A percentile compares a stretch with the other conserved stretches of the same genome.
Conservation (phyloP, 192 early-diverging fungal genomes). For the Obelidium mucronatum region DNA sequence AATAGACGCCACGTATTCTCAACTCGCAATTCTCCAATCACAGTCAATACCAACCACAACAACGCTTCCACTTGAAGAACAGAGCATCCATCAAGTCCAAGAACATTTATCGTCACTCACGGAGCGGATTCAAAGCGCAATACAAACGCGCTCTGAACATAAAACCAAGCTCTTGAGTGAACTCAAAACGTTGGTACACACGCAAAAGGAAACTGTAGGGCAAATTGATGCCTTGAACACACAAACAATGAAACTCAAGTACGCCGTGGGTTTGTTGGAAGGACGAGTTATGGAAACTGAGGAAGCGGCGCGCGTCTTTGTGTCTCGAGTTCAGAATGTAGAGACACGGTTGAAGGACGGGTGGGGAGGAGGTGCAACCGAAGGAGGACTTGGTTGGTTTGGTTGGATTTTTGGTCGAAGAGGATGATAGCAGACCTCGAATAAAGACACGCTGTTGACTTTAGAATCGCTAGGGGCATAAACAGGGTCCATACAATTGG, state of each 20-base stretch:
- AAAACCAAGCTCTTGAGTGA: background rate
- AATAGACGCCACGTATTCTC: background rate
- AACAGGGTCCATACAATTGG: no score
- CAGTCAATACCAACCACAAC: background rate
- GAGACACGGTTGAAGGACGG: conserved; percentile 7
- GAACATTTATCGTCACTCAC: background rate
- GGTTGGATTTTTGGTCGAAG: no score
- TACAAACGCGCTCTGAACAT: conserved; percentile 1
- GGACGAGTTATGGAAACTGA: conserved; percentile 18
- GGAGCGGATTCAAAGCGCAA: background rate
- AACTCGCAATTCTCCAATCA: background rate
- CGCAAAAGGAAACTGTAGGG: background rate
- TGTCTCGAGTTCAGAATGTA: background rate
- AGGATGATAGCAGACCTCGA: no score
- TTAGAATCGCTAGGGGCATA: no score
- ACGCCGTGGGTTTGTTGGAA: conserved; percentile 28
- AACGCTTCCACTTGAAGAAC: background rate
- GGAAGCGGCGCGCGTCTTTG: conserved; percentile 13
- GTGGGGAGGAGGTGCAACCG: no score
- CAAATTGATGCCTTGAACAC: conserved; percentile 5
- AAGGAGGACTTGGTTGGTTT: no score
- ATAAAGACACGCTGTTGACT: no score
- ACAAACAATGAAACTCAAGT: conserved; percentile 20
- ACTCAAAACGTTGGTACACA: background rate
- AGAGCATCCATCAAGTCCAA: background rate